Conservation (phyloP, 805 yeast species). For the Metschnikowia drakensbergensis region DNA sequence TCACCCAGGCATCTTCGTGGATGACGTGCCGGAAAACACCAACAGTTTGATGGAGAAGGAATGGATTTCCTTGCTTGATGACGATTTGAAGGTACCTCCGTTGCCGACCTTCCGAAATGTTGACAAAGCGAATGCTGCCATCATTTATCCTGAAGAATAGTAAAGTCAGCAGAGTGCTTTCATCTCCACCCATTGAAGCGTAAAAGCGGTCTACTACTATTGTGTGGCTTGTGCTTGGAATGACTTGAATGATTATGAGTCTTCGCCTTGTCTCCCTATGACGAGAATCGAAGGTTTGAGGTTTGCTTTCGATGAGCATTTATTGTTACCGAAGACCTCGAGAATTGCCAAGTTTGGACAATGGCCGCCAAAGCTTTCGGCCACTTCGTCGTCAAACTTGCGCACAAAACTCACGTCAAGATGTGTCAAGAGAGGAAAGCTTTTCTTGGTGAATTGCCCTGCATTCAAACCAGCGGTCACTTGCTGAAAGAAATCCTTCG, state of each 20-base stretch:
- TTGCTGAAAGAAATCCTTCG: constrained; percentile 47
- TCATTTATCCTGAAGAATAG: constrained; percentile 33
- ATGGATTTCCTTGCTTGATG: constrained; percentile 21
- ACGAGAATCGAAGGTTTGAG: constrained; percentile 54
- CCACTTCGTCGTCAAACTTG: constrained; percentile 62
- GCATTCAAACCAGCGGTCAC: constrained; percentile 13
- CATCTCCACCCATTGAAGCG: no score
- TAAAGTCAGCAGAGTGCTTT: no score
- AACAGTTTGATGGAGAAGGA: constrained; percentile 22
- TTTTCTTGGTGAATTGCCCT: constrained; percentile 19
- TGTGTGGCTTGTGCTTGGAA: no score
- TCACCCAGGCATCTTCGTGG: constrained; percentile 35
- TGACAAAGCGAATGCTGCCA: constrained; percentile 54
- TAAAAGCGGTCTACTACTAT: no score
- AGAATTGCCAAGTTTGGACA: constrained; percentile 62
- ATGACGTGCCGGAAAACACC: constrained; percentile 33
- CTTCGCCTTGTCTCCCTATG: constrained; percentile 59
- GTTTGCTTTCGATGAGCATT: constrained; percentile 54
- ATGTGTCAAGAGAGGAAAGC: constrained; percentile 58
- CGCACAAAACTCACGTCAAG: constrained; percentile 80
- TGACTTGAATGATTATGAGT: background rate
- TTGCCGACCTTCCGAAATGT: constrained; percentile 61
- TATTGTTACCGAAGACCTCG: constrained; percentile 79
- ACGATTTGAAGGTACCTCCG: constrained; percentile 23
- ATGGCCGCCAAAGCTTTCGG: constrained; percentile 53